These are phyloP conservation scores for Juncus effusus DNA, from an alignment of 176 grass and related monocot genomes.

Conservation along the genomic window DNA sequence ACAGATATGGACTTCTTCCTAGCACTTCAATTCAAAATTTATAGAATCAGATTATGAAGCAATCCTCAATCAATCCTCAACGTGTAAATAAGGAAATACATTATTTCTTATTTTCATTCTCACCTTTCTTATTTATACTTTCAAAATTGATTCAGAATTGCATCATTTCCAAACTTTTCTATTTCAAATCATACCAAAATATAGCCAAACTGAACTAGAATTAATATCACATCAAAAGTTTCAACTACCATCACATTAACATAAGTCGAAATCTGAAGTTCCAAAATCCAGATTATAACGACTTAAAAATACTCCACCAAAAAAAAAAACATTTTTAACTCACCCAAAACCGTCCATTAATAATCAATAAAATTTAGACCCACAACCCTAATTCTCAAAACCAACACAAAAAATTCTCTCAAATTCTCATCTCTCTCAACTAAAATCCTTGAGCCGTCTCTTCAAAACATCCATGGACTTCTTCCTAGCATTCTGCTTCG, in stretches of 20 bases:
- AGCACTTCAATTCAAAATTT: conserved; percentile 51
- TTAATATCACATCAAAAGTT: too few relatives aligned
- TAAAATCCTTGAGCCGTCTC: conserved; percentile 88
- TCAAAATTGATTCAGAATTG: too few relatives aligned
- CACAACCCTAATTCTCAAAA: conserved; percentile 9
- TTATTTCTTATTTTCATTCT: too few relatives aligned
- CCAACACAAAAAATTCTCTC: not conserved
- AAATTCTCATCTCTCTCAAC: conserved; percentile 31
- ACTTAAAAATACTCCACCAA: not conserved
- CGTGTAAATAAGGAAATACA: too few relatives aligned
- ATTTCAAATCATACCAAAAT: too few relatives aligned
- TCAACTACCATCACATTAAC: too few relatives aligned
- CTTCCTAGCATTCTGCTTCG: conserved; percentile 64
- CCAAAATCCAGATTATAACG: too few relatives aligned
- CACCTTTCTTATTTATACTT: too few relatives aligned
- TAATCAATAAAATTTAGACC: conserved; percentile 1
- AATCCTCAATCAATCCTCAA: conserved; percentile 63
- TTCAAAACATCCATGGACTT: conserved; percentile 94
- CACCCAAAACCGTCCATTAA: conserved; percentile 5
- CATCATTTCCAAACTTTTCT: too few relatives aligned
- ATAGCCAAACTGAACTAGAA: too few relatives aligned
- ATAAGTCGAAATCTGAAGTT: too few relatives aligned
- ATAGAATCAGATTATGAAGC: conserved; percentile 70
- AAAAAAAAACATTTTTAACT: not conserved
- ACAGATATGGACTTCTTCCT: conserved; percentile 96